Evolutionary conservation across 495 filamentous ascomycete genomes (phyloP), one percentile per base, ranked within the genome.

Genomic region (Letharia lupina): DNA sequence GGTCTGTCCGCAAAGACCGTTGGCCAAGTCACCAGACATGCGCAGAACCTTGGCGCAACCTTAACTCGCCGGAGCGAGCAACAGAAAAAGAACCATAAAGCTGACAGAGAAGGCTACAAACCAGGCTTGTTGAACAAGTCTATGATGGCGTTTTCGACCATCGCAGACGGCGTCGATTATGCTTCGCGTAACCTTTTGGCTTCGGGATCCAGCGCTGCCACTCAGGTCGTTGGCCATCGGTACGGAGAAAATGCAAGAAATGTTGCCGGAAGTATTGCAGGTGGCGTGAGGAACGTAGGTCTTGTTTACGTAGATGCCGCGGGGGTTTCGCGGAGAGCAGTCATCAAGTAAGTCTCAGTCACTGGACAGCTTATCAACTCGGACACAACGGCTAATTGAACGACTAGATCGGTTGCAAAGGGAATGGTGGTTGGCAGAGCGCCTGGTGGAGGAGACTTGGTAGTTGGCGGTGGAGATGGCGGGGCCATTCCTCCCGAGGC

Each of bases 301-400:
- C 79, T 98, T 47, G 94, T 98, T n/a, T 98, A 98, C 72, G 93
- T 98, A 50, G 94, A 98, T 72, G 95, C 93, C 10, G 86, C 91
- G 1, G 94, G 94, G 7, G 95, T 98, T 7, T 93, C 88, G 60
- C 81, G 94, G 16, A 82, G 88, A 67, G 95, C 95, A 0, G 83
- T 98, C 61, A 84, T 98, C 67, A 98, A 95, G 79, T 70, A 58
- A 81, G 83, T 64, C 41, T 28, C 23, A 10, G 50, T 31, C 10
- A 16, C 12, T 13, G 15, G 31, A 57, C 11, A 47, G 15, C 18
- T 40, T 13, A 39, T 33, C 50, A 16, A 33, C 5, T 41, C 45
- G 41, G 18, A 11, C 41, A 23, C 2, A 37, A 42, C 9, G n/a
- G 60, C 63, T 71, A 33, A 70, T 41, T 56, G 20, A 52, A n/a